phyloP scores from a whole-genome alignment of 352 stramenopile genomes.

The Peronosclerospora sorghi region DNA sequence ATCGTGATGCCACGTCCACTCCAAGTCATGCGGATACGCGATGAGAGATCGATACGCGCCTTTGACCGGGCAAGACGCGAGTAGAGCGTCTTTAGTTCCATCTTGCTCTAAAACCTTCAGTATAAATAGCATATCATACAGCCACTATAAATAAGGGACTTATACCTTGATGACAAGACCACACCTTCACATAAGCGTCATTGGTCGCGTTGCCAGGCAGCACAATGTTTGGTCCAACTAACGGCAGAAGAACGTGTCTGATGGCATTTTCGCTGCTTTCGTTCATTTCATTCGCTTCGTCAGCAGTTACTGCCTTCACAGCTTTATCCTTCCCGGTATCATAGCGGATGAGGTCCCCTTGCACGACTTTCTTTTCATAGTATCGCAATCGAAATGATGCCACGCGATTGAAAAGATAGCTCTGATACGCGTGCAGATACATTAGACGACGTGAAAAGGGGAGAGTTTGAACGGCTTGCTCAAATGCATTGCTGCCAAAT shows the following conservation, averaged over 20 bases:
- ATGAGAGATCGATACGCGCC: slow-evolving; percentile 50
- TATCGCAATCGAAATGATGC: slow-evolving; percentile 36
- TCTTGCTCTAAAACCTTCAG: slow-evolving; percentile 36
- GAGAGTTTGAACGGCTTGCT: slow-evolving; percentile 40
- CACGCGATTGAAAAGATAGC: slow-evolving; percentile 59
- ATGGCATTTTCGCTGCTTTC: slow-evolving; percentile 15
- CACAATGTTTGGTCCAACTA: slow-evolving; percentile 43
- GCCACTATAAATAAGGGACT: too few relatives aligned
- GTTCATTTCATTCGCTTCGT: slow-evolving; percentile 36
- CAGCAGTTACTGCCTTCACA: slow-evolving; percentile 24
- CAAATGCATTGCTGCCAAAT: slow-evolving; percentile 32
- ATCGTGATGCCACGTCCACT: slow-evolving; percentile 27
- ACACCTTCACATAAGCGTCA: slow-evolving; percentile 31
- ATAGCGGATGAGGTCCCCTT: slow-evolving; percentile 42
- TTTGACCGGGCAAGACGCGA: slow-evolving; percentile 33
- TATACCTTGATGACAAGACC: slow-evolving; percentile 1
- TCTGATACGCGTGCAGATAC: slow-evolving; percentile 75
- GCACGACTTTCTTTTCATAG: slow-evolving; percentile 29
- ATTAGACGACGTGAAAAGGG: slow-evolving; percentile 51
- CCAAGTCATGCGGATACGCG: slow-evolving; percentile 27
- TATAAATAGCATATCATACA: neutral
- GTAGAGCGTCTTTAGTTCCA: slow-evolving; percentile 29
- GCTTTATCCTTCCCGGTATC: slow-evolving; percentile 6
- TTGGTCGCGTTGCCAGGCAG: slow-evolving; percentile 36
- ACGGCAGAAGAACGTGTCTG: slow-evolving; percentile 35